Conservation (phyloP, 2,329 filamentous ascomycete genomes). For the Stagonosporopsis vannaccii region DNA sequence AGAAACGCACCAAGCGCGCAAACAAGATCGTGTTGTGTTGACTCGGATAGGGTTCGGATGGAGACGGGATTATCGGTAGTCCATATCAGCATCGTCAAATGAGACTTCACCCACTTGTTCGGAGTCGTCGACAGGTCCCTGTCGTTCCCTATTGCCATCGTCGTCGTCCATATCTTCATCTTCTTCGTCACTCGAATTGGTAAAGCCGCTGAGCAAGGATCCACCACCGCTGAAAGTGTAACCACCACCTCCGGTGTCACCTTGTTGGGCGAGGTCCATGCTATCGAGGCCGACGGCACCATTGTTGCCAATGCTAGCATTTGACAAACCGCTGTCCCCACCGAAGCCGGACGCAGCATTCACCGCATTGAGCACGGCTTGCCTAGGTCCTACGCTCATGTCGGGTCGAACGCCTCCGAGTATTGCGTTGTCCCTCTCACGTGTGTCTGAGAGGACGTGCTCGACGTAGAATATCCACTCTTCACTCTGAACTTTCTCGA, state of each 20-base stretch:
- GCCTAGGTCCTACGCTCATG: slow-evolving; percentile 80
- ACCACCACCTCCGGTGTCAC: slow-evolving; percentile 74
- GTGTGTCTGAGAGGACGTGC: slow-evolving; percentile 87
- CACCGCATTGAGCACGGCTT: slow-evolving; percentile 68
- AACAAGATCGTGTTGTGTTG: slow-evolving; percentile 41
- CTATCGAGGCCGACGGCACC: slow-evolving; percentile 60
- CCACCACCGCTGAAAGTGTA: slow-evolving; percentile 77
- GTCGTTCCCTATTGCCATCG: slow-evolving; percentile 69
- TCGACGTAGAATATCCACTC: slow-evolving; percentile 97
- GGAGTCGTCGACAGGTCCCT: slow-evolving; percentile 59
- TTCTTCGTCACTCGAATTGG: slow-evolving; percentile 93
- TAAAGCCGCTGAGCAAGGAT: slow-evolving; percentile 86
- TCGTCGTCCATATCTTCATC: slow-evolving; percentile 92
- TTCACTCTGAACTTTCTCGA: slow-evolving; percentile 86
- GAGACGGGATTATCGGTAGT: slow-evolving; percentile 58
- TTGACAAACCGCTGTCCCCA: slow-evolving; percentile 64
- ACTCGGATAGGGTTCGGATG: slow-evolving; percentile 23
- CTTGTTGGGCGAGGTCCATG: slow-evolving; percentile 70
- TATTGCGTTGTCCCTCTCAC: slow-evolving; percentile 97
- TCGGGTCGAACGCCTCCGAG: slow-evolving; percentile 94
- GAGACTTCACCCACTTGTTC: slow-evolving; percentile 73
- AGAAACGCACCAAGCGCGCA: slow-evolving; percentile 51
- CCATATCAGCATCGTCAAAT: slow-evolving; percentile 68
- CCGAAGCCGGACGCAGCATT: slow-evolving; percentile 65
- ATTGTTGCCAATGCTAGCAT: slow-evolving; percentile 79